A percentile compares a stretch with the other conserved stretches of the same genome.
Conservation (phyloP, 306 rosid species). For the Begonia masoniana region DNA sequence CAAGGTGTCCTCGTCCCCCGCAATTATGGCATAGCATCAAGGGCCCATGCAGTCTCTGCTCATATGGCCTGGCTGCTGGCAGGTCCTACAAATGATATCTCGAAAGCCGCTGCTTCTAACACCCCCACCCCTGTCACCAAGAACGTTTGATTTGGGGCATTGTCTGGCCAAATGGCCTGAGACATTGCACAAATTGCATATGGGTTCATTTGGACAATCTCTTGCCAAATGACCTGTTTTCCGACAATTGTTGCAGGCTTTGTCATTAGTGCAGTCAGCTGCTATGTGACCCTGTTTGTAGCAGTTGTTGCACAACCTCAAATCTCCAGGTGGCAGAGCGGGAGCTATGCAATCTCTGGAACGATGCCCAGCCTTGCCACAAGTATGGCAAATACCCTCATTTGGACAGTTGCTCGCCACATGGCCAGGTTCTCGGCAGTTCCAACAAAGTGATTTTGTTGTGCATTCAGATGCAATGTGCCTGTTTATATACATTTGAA, state of each 20-base stretch:
- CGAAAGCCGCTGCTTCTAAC: slow-evolving; percentile 34
- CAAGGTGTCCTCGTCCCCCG: slow-evolving; percentile 94
- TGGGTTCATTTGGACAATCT: slow-evolving; percentile 88
- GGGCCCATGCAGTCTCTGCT: slow-evolving; percentile 97
- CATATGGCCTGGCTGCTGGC: slow-evolving; percentile 91
- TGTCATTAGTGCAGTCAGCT: slow-evolving; percentile 87
- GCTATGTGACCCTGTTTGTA: slow-evolving; percentile 98
- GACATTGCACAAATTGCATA: slow-evolving; percentile 88
- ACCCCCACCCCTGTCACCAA: slow-evolving; percentile 48
- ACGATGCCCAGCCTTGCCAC: slow-evolving; percentile 92
- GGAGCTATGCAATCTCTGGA: slow-evolving; percentile 92
- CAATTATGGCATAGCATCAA: slow-evolving; percentile 94
- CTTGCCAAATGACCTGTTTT: slow-evolving; percentile 97
- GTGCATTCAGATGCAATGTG: slow-evolving; percentile 96
- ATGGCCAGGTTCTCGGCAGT: slow-evolving; percentile 96
- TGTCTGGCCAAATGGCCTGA: slow-evolving; percentile 90
- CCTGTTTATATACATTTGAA: slow-evolving; percentile 28
- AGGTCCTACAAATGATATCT: slow-evolving; percentile 78
- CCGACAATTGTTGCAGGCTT: slow-evolving; percentile 99
- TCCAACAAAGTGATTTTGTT: slow-evolving; percentile 93
- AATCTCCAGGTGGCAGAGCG: slow-evolving; percentile 77
- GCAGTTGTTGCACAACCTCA: slow-evolving; percentile 93
- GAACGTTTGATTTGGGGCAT: slow-evolving; percentile 56
- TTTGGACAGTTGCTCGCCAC: slow-evolving; percentile 88
- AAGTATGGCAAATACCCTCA: slow-evolving; percentile 96